Base-by-base conservation (phyloP, 1,284 basidiomycete species). In the Sporisorium reilianum region DNA sequence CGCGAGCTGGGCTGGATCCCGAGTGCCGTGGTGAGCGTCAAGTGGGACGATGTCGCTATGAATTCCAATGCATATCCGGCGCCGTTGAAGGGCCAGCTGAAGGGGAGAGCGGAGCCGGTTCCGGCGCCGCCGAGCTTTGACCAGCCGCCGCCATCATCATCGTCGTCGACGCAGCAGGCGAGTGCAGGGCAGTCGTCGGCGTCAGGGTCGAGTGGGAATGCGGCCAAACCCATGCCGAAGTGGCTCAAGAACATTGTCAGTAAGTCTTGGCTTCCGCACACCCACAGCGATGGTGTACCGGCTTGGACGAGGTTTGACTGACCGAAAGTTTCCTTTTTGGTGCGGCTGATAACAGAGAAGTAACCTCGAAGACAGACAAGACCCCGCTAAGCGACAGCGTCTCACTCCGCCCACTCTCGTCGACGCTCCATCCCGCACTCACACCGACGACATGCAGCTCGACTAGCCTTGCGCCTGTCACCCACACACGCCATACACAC, bases 1-100 rank as follows among this genome's bases (percentile, higher is more conserved):
- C 85, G 87, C 0, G 89, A 93, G 55, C 87, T 95, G 10, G 89
- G 92, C 22, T 87, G 95, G 32, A 89, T 92, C 0, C 93, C 94
- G 0, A 90, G 91, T 1, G 92, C 93, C 2, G 86, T 94, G 16
- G 88, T 95, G 5, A 86, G 91, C 45, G 86, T 95, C 55, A 88
- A 90, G 61, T 96, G 95, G 83, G 88, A 90, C 54, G 89, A 93
- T 49, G 89, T 90, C 2, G 81, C 84, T 8, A 84, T 93, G 51
- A 94, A 95, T 25, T 50, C 62, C 0, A 64, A 54, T 6, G 32
- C 63, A 6, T 70, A 50, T 11, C 62, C 67, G 2, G 75, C 78
- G 1, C 78, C 78, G 14, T 42, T 80, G 16, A 67, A 53, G 22
- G 6, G 14, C 0, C 56, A 76, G 9, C 46, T 77, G 16, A 55